phyloP scores from a whole-genome alignment of 495 filamentous ascomycete genomes.

The Neurospora hispaniola region DNA sequence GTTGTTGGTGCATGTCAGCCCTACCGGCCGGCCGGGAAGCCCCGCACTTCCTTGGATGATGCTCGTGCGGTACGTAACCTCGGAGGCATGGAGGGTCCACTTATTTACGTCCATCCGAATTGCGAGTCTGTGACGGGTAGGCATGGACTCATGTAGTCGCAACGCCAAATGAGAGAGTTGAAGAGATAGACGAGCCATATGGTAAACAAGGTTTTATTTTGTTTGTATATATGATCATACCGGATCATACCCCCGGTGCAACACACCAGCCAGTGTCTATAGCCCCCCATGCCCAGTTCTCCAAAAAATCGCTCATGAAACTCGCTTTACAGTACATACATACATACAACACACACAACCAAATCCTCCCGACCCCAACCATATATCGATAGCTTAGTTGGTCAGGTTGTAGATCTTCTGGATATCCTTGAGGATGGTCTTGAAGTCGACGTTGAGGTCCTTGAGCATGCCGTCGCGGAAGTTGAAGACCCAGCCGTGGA shows the following conservation, averaged over 20 bases:
- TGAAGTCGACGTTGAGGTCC: constrained; percentile 40
- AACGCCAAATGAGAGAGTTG: neutral
- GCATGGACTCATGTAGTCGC: neutral
- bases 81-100: neutral
- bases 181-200: neutral
- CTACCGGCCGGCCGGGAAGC: neutral
- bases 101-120: neutral
- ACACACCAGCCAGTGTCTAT: neutral
- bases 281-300: neutral
- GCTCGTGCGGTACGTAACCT: neutral
- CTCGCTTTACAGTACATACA: neutral
- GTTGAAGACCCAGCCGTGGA: constrained; percentile 48
- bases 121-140: neutral
- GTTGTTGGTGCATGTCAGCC: neutral
- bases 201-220: neutral
- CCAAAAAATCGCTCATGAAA: neutral
- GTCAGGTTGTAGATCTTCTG: constrained; percentile 48
- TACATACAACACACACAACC: neutral
- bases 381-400: neutral
- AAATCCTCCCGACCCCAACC: neutral
- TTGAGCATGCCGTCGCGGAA: constrained; percentile 43
- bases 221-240: neutral
- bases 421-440: constrained; percentile 32
- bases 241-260: neutral
- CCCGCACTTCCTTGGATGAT: neutral